A percentile compares a stretch with the other conserved stretches of the same genome.
These are phyloP conservation scores for Candolleomyces aberdarensis DNA, from an alignment of 768 basidiomycete genomes.

Conservation along the genomic window DNA sequence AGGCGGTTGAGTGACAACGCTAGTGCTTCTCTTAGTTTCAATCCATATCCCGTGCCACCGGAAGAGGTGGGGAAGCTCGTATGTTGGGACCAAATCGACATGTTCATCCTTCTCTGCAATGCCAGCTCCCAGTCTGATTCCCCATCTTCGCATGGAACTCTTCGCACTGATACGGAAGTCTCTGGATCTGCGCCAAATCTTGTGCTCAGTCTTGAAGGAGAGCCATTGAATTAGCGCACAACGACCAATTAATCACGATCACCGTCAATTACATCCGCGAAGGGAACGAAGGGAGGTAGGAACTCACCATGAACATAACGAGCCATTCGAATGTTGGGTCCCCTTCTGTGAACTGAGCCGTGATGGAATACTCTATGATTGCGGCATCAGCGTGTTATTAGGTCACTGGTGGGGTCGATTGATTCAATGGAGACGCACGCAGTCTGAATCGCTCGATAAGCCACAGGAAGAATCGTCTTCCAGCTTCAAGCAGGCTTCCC, in stretches of 20 bases:
- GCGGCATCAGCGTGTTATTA: background rate
- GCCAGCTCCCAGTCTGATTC: constrained; percentile 21
- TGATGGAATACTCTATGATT: constrained; percentile 37
- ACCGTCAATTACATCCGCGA: background rate
- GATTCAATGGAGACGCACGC: constrained; percentile 24
- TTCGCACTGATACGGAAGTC: constrained; percentile 38
- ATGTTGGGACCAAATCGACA: constrained; percentile 40
- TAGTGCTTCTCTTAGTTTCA: constrained; percentile 26
- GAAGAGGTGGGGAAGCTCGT: constrained; percentile 37
- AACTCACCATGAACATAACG: constrained; percentile 37
- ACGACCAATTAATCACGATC: background rate
- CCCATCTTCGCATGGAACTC: constrained; percentile 38
- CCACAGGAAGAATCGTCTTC: constrained; percentile 36
- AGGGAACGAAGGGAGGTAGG: background rate
- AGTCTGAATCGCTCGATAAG: constrained; percentile 32
- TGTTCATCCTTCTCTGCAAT: constrained; percentile 18
- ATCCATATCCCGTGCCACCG: constrained; percentile 39
- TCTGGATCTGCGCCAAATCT: constrained; percentile 41
- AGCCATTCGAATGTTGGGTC: constrained; percentile 52
- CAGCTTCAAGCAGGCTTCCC: constrained; percentile 37
- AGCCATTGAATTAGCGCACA: background rate
- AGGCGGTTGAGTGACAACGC: constrained; percentile 2
- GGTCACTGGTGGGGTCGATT: background rate
- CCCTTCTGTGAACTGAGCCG: constrained; percentile 43
- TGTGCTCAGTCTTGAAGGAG: constrained; percentile 33